Base-by-base conservation (phyloP, 2,329 filamentous ascomycete genomes). In the Phialophora tarda region DNA sequence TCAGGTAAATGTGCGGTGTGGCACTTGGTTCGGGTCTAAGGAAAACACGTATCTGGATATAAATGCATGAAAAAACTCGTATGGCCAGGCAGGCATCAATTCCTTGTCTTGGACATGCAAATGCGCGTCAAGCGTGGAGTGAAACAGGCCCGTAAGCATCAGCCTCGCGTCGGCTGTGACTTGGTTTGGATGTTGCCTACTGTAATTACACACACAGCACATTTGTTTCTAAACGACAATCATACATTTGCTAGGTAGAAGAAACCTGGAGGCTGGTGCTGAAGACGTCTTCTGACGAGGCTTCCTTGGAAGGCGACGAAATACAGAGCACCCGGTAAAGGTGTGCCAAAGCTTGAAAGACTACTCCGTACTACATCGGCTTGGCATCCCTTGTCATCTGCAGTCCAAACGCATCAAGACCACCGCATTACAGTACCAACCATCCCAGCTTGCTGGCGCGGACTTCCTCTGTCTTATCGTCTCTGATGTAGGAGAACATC, bases 401-500 rank as follows among this genome's bases (percentile, higher is more conserved):
- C 3, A 2, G 24, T 17, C 51, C 26, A 32, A 26, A 51, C 12
- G 8, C 21, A 11, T 26, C 48, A 51, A 51, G 12, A 5, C 24
- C 12, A 2, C 14, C 48, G n/a, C 51, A 12, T 59, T 32, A 59
- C n/a, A 59, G 12, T 8, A 50, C 41, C 23, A 41, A 12, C 57
- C 57, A 59, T 30, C 57, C 57, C 34, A 59, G 14, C 24, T 30
- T 34, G 11, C 23, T 32, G 8, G 62, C 62, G 11, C 24, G 12
- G 7, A 53, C 47, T 55, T 60, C 55, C 24, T 60, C 55, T 14
- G n/a, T 17, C 21, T 30, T 26, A 10, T 54, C 62, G 14, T 41
- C 12, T 7, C 54, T 48, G 8, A 64, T 34, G 32, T 38, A 64
- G 26, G 62, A 64, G 26, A 64, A 60, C 21, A 51, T 34, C 28